Conservation (phyloP, 2,329 filamentous ascomycete species). For the Pyricularia grisea region DNA sequence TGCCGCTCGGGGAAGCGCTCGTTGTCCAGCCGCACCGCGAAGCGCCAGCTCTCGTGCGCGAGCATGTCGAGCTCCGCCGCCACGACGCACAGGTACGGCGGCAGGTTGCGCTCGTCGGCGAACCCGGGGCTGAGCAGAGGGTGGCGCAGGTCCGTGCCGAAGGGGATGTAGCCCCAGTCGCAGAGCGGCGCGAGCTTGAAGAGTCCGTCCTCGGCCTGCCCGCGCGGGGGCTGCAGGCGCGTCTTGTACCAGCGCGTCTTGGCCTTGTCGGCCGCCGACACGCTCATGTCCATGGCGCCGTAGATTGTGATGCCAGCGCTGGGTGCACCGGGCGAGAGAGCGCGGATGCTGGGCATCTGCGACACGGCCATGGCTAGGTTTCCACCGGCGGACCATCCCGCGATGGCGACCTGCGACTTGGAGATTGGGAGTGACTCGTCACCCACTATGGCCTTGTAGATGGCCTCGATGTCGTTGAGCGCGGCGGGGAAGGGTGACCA, state of each 20-base stretch:
- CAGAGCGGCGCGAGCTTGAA: constrained; percentile 20
- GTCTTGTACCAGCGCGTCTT: constrained; percentile 26
- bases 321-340: constrained; percentile 9
- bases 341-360: constrained; percentile 26
- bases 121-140: constrained; percentile 30
- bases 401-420: constrained; percentile 25
- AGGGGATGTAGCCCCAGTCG: constrained; percentile 30
- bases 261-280: constrained; percentile 19
- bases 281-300: constrained; percentile 30
- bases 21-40: constrained; percentile 25
- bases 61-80: constrained; percentile 36
- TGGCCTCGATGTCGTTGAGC: constrained; percentile 33
- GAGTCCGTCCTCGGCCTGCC: constrained; percentile 16
- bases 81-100: constrained; percentile 31
- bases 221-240: constrained; percentile 17
- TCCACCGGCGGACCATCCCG: constrained; percentile 41
- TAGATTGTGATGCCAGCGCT: constrained; percentile 32
- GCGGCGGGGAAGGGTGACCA: constrained; percentile 30
- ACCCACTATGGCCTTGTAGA: constrained; percentile 28
- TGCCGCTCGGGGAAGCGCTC: constrained; percentile 15
- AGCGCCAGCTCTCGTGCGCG: constrained; percentile 28
- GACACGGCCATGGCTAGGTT: constrained; percentile 33
- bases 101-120: constrained; percentile 22
- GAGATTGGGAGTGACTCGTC: constrained; percentile 37
- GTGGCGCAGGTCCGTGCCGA: constrained; percentile 22